Evolutionary conservation across 176 grass and related monocot species (phyloP).

Genomic region (Olyra latifolia): DNA sequence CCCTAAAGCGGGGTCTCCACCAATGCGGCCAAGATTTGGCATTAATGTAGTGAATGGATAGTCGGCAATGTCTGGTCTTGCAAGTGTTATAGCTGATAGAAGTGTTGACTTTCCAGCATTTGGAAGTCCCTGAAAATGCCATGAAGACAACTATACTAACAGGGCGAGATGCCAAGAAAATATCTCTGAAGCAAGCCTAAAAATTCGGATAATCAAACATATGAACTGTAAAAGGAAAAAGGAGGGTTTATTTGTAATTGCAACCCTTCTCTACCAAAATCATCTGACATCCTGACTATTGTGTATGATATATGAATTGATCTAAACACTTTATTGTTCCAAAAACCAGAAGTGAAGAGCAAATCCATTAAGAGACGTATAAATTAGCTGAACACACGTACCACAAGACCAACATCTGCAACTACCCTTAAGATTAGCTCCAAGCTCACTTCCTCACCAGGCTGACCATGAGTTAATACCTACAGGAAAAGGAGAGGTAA

Average conservation of each 20-base stretch:
- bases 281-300: neutral
- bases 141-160: slow-evolving; percentile 7
- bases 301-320: neutral
- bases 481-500: slow-evolving; percentile 21
- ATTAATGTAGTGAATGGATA: slow-evolving; percentile 98
- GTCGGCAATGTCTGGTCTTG: slow-evolving; percentile 91
- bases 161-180: neutral
- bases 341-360: neutral
- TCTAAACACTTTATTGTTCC: neutral
- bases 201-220: slow-evolving; percentile 4
- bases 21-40: slow-evolving; percentile 96
- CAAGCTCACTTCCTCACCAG: slow-evolving; percentile 86
- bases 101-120: slow-evolving; percentile 99
- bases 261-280: neutral
- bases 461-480: slow-evolving; percentile 91
- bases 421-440: slow-evolving; percentile 91
- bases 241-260: neutral
- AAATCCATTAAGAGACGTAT: neutral
- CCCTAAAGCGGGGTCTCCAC: slow-evolving; percentile 86
- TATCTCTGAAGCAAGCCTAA: slow-evolving; percentile 8
- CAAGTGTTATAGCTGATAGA: slow-evolving; percentile 87
- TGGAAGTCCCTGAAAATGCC: slow-evolving; percentile 75
- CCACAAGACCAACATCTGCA: slow-evolving; percentile 99
- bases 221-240: slow-evolving; percentile 1
- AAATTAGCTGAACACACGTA: slow-evolving; percentile 36